Base-by-base conservation (phyloP, 2,329 filamentous ascomycete species). In the Penicillium sp. region DNA sequence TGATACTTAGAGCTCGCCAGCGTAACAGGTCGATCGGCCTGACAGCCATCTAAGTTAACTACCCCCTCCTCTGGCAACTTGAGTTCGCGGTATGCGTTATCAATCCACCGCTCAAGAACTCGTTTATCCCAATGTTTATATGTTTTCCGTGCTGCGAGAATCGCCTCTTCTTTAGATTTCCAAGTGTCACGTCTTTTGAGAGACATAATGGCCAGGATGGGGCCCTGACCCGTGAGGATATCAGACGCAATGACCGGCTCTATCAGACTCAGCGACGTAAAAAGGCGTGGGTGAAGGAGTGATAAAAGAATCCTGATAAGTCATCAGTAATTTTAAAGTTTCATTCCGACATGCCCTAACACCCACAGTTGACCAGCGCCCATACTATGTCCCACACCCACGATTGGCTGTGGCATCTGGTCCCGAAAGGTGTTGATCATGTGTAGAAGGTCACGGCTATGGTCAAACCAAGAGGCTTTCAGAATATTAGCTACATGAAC, bases 391-490 rank as follows among this genome's bases (percentile, higher is more conserved):
- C 51, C 45, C 9, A 54, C 39, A 3, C 45, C 45, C 10, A 54
- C 36, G 9, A 54, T 54, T 14, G 51, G 31, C 14, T 42, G 37
- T 11, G 51, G 37, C 45, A 54, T 54, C 18, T 54, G 36, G 14
- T 44, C 45, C 3, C 45, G 45, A 19, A 54, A 54, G 2, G 28
- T 33, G 23, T 54, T 54, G 13, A 49, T 26, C 39, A 54, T 54
- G 23, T 48, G 40, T 24, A 54, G 14, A 29, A 54, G 29, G 29
- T 54, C 51, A 3, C 51, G 51, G 13, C 45, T 44, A 13, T 54
- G 51, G 14, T 49, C 51, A 6, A 54, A 79, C 90, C 91, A 96
- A 58, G 81, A 83, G 33, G 89, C 90, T 71, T 24, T 13, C 1
- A 18, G 5, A 5, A 18, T 18, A 11, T 19, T 18, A 37, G 34